Conservation (phyloP, 257 asterid species). For the Forsythia viridissima region DNA sequence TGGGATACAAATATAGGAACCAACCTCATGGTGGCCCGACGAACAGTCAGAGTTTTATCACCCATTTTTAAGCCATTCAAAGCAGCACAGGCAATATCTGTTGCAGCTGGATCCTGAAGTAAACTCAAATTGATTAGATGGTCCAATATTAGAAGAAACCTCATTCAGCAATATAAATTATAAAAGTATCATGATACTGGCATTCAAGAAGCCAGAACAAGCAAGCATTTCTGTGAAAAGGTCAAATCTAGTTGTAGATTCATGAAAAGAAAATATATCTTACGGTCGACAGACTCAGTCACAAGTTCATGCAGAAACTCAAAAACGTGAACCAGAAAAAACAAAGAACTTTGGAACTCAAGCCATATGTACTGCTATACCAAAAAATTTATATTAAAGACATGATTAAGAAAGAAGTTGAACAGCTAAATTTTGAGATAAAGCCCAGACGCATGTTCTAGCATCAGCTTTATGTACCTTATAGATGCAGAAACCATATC, state of each 20-base stretch:
- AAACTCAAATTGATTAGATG: constrained; percentile 19
- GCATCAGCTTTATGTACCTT: constrained; percentile 36
- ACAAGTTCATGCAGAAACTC: constrained; percentile 15
- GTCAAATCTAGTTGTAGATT: constrained; percentile 5
- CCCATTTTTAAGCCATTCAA: constrained; percentile 63
- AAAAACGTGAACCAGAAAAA: not conserved
- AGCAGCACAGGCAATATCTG: constrained; percentile 68
- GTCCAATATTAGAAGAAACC: constrained; percentile 17
- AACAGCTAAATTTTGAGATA: constrained; percentile 10
- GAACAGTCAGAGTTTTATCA: constrained; percentile 60
- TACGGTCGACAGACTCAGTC: constrained; percentile 2
- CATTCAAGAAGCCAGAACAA: constrained; percentile 13
- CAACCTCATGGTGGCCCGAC: constrained; percentile 60
- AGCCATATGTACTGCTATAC: constrained; percentile 4
- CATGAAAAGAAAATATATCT: not conserved
- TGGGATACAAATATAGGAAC: constrained; percentile 17
- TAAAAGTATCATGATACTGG: constrained; percentile 13
- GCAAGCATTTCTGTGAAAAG: not conserved
- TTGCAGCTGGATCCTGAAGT: constrained; percentile 56
- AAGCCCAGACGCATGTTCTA: constrained; percentile 11
- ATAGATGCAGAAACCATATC: constrained; percentile 62
- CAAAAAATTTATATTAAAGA: not conserved
- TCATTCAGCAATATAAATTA: constrained; percentile 23
- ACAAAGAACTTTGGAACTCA: not conserved
- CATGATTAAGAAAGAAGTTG: not conserved